Percentiles rank a stretch among this genome's conserved stretches.
Evolutionary conservation across 352 stramenopile genomes (phyloP).

Genomic region (Phytophthora litchii): DNA sequence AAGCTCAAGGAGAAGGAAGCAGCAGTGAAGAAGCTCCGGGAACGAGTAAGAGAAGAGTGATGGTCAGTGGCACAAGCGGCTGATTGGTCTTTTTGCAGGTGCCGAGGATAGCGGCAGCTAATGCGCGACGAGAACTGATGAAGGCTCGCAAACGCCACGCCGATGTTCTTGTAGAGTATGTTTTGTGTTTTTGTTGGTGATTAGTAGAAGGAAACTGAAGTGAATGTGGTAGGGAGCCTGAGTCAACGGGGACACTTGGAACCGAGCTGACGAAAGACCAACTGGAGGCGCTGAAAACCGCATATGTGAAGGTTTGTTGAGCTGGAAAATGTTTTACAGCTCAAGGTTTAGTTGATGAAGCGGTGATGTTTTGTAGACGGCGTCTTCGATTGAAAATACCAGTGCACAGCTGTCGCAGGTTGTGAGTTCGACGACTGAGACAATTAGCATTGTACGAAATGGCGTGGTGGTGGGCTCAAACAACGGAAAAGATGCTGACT

Average conservation of each 20-base stretch:
- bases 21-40: constrained; percentile 58
- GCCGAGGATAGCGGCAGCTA: constrained; percentile 53
- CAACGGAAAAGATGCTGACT: neutral
- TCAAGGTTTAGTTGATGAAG: no score
- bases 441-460: constrained; percentile 63
- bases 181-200: constrained; percentile 15
- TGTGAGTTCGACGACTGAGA: constrained; percentile 66
- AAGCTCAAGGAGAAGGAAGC: constrained; percentile 61
- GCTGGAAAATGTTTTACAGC: no score
- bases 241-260: constrained; percentile 29
- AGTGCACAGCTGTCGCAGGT: constrained; percentile 61
- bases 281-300: constrained; percentile 53
- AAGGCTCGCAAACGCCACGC: constrained; percentile 62
- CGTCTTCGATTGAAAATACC: constrained; percentile 58
- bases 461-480: neutral
- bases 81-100: constrained; percentile 37
- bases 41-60: constrained; percentile 39
- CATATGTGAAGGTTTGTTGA: constrained; percentile 54
- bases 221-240: constrained; percentile 24
- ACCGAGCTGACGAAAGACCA: constrained; percentile 46
- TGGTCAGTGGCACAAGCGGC: neutral
- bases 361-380: constrained; percentile 52
- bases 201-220: constrained; percentile 7
- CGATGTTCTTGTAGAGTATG: constrained; percentile 55
- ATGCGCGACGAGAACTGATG: constrained; percentile 54